A percentile compares a stretch with the other conserved stretches of the same genome.
Conservation (phyloP, 805 yeast species). For the Schwanniomyces sp. region DNA sequence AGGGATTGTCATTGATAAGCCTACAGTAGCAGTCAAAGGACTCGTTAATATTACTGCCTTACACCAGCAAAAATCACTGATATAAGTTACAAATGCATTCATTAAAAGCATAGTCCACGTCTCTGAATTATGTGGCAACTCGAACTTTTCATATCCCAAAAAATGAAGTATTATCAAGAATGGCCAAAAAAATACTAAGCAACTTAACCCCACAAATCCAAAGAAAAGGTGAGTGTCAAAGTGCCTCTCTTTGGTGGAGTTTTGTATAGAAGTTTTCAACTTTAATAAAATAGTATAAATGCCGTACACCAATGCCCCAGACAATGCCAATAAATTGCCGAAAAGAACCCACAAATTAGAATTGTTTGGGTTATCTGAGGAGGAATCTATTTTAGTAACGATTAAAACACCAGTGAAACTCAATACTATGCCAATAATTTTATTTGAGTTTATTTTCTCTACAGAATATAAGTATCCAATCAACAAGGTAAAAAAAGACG, state of each 20-base stretch:
- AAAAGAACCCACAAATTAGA: constrained; percentile 33
- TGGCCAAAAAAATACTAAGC: constrained; percentile 80
- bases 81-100: constrained; percentile 76
- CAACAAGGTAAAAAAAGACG: constrained; percentile 87
- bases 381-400: constrained; percentile 68
- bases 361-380: constrained; percentile 27
- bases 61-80: constrained; percentile 95
- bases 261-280: constrained; percentile 48
- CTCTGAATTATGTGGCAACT: constrained; percentile 56
- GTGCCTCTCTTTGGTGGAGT: constrained; percentile 61
- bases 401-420: constrained; percentile 78
- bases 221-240: constrained; percentile 86
- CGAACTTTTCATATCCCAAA: constrained; percentile 67
- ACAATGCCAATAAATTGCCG: constrained; percentile 79
- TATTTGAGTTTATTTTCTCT: constrained; percentile 64
- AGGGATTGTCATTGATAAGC: constrained; percentile 90
- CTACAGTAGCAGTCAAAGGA: constrained; percentile 94
- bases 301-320: constrained; percentile 90
- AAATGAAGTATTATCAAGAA: constrained; percentile 63
- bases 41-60: constrained; percentile 90
- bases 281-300: constrained; percentile 85
- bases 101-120: constrained; percentile 42
- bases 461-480: constrained; percentile 73
- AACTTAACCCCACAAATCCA: constrained; percentile 91
- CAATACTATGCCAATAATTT: constrained; percentile 66